These are phyloP conservation scores for Euphorbia peplus DNA, from an alignment of 345 rosid species.

Conservation along the genomic window DNA sequence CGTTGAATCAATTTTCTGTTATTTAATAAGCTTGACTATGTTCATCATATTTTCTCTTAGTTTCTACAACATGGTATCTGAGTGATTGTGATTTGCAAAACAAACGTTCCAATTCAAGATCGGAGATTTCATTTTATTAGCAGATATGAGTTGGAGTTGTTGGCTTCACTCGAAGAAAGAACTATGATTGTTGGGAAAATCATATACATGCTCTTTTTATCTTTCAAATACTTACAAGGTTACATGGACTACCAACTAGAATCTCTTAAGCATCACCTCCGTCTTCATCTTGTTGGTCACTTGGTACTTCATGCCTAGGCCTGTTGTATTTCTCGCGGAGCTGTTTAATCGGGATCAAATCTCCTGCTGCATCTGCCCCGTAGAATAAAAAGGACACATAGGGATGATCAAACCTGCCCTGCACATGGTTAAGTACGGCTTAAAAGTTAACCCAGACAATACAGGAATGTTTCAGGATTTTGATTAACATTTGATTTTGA, in stretches of 20 bases:
- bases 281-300: constrained; percentile 54
- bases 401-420: constrained; percentile 93
- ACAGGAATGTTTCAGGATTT: background rate
- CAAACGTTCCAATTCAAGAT: too few relatives aligned
- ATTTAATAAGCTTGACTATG: too few relatives aligned
- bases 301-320: constrained; percentile 72
- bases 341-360: constrained; percentile 90
- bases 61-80: too few relatives aligned
- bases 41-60: too few relatives aligned
- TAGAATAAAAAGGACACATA: constrained; percentile 75
- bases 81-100: too few relatives aligned
- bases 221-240: background rate
- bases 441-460: background rate
- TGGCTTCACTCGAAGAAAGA: too few relatives aligned
- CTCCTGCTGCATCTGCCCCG: constrained; percentile 79
- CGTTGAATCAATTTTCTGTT: too few relatives aligned
- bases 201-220: background rate
- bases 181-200: too few relatives aligned
- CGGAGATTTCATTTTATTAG: too few relatives aligned
- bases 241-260: background rate
- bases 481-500: constrained; percentile 1
- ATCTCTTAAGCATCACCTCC: constrained; percentile 16
- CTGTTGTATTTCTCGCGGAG: constrained; percentile 74
- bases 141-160: too few relatives aligned
- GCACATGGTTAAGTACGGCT: constrained; percentile 24